Conservation (phyloP, 164 flowering plant genomes). For the Liriodendron chinense region DNA sequence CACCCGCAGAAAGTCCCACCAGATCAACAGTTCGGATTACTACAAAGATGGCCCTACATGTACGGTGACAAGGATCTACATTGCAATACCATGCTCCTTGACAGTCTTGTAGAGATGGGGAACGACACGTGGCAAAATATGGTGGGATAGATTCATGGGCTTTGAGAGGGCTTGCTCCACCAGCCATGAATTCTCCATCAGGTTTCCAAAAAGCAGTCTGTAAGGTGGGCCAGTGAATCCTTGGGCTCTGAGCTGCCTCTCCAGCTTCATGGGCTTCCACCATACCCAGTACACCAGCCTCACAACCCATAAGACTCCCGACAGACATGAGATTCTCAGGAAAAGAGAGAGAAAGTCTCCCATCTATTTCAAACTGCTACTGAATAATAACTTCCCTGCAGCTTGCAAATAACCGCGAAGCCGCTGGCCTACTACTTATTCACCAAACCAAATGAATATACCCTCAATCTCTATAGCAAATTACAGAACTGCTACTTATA, state of each 20-base stretch:
- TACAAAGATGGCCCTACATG: too few relatives aligned
- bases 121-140: conserved; percentile 29
- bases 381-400: not conserved
- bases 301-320: not conserved
- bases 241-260: conserved; percentile 33
- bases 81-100: conserved; percentile 2
- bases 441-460: too few relatives aligned
- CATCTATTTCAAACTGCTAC: not conserved
- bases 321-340: conserved; percentile 1
- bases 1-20: too few relatives aligned
- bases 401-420: too few relatives aligned
- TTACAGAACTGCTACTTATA: too few relatives aligned
- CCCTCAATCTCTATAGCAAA: too few relatives aligned
- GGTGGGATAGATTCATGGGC: conserved; percentile 38
- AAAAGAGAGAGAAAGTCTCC: not conserved
- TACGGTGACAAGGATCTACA: too few relatives aligned
- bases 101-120: conserved; percentile 20
- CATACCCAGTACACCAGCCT: conserved; percentile 19
- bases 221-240: conserved; percentile 46
- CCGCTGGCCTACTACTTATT: too few relatives aligned
- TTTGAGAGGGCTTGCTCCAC: conserved; percentile 37
- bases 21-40: too few relatives aligned
- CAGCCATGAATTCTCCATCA: conserved; percentile 25
- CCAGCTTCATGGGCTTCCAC: conserved; percentile 49
- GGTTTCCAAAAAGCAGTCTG: conserved; percentile 38